Conservation (phyloP, 2,329 filamentous ascomycete species). For the Aspergillus aculeatus region DNA sequence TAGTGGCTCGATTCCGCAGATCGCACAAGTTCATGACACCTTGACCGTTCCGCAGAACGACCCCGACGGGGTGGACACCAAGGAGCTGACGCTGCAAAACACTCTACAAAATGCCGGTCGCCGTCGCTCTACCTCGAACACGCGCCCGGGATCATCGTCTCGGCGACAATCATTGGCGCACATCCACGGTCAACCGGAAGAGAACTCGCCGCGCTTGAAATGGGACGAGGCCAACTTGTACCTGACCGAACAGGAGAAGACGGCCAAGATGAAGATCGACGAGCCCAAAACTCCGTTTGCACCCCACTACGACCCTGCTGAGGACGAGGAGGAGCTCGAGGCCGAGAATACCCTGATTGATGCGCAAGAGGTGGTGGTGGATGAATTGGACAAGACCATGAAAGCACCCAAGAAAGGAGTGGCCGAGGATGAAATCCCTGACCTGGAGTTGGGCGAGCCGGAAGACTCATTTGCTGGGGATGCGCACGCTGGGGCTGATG, state of each 20-base stretch:
- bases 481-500: conserved; percentile 33
- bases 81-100: conserved; percentile 90
- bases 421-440: conserved; percentile 79
- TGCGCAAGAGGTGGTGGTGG: conserved; percentile 67
- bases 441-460: conserved; percentile 86
- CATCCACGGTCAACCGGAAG: conserved; percentile 53
- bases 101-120: conserved; percentile 91
- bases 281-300: conserved; percentile 98
- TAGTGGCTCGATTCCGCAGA: conserved; percentile 53
- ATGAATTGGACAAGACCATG: conserved; percentile 60
- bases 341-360: conserved; percentile 54
- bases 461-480: conserved; percentile 64
- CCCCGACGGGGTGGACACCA: conserved; percentile 57
- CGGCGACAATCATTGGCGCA: conserved; percentile 66
- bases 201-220: conserved; percentile 74
- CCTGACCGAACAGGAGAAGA: conserved; percentile 92
- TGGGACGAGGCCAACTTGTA: conserved; percentile 99
- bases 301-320: conserved; percentile 82
- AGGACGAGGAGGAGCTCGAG: conserved; percentile 72
- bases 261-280: conserved; percentile 96
- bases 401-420: conserved; percentile 45
- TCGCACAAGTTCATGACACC: conserved; percentile 49
- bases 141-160: conserved; percentile 61
- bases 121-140: conserved; percentile 75
- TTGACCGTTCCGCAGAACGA: conserved; percentile 41